Conservation (phyloP, 805 yeast genomes). For the Candida manassasensis region DNA sequence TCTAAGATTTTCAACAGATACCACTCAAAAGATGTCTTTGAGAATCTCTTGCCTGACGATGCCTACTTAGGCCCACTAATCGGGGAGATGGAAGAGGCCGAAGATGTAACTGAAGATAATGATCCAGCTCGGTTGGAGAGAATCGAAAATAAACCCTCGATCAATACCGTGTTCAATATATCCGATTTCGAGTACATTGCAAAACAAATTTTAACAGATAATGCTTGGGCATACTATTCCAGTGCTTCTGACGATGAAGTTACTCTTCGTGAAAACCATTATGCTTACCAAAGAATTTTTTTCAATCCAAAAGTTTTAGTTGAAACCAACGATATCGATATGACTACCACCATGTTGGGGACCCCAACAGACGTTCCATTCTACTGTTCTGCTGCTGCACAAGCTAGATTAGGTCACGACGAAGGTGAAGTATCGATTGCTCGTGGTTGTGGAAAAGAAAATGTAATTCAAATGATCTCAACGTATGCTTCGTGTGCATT, state of each 20-base stretch:
- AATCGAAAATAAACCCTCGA: slow-evolving; percentile 21
- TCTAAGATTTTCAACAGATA: slow-evolving; percentile 35
- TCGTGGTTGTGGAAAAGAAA: slow-evolving; percentile 34
- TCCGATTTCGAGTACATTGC: slow-evolving; percentile 42
- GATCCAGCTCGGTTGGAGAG: slow-evolving; percentile 4
- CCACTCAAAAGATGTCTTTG: slow-evolving; percentile 26
- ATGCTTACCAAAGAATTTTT: slow-evolving; percentile 81
- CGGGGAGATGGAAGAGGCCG: slow-evolving; percentile 6
- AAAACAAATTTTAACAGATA: slow-evolving; percentile 22
- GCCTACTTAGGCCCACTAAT: slow-evolving; percentile 9
- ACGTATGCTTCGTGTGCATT: slow-evolving; percentile 36
- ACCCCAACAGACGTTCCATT: slow-evolving; percentile 38
- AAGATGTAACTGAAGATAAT: slow-evolving; percentile 7
- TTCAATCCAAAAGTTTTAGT: slow-evolving; percentile 82
- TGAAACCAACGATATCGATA: slow-evolving; percentile 71
- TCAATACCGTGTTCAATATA: slow-evolving; percentile 27
- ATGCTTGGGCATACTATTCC: slow-evolving; percentile 54
- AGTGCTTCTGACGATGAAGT: slow-evolving; percentile 95
- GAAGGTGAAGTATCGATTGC: slow-evolving; percentile 42
- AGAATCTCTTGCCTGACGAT: slow-evolving; percentile 10
- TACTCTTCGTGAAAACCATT: slow-evolving; percentile 83
- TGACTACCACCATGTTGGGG: slow-evolving; percentile 55
- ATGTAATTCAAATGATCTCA: slow-evolving; percentile 47
- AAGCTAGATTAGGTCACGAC: slow-evolving; percentile 39
- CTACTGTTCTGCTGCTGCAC: slow-evolving; percentile 47